Evolutionary conservation across 176 grass and related monocot genomes (phyloP), one percentile per base, ranked within the genome.

Genomic region (Oryza coarctata): DNA sequence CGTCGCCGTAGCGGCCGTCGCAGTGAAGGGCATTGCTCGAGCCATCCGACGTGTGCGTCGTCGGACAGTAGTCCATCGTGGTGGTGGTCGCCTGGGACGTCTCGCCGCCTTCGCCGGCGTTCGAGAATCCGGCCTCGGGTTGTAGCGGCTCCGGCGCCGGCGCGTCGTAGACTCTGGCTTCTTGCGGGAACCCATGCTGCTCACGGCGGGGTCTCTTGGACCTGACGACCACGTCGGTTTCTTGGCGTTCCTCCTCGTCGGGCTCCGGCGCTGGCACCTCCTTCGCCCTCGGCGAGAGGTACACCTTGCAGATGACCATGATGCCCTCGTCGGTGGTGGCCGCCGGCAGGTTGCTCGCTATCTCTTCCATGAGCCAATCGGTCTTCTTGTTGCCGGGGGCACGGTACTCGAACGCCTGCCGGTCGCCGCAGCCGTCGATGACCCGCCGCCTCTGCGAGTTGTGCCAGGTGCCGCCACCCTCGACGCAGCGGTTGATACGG

Each of bases 361-460:
- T 12, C 62, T 66, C 62, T 39, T 68, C 77, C 77, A 79, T 79
- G 29, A 68, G 29, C 77, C 77, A 70, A 1, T 0, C 7, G 3
- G 43, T 68, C 64, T 68, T 68, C 20, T 1, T 20, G 29, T 12
- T 17, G 0, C 6, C 55, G 2, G 20, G 2, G 9, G 23, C n/a
- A 14, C 29, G 55, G 83, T 78, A 78, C 65, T 71, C 50, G 38
- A 85, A 78, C 38, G 35, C 36, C 68, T 13, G 68, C 28, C 66
- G 65, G 3, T 3, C 13, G 1, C 20, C 12, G 6, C 0, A 3
- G 0, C 20, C 12, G 0, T 3, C 5, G 20, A 71, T 18, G 28
- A 1, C 0, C 36, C 22, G 23, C 2, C 35, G 34, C 12, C 17
- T 31, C 25, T 18, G 0, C 11, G 27, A 25, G 20, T 26, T 35